Evolutionary conservation across 1,139 yeast species (phyloP), one percentile per base, ranked within the genome.

Genomic region (Nakaseomyces uthaithaninus): DNA sequence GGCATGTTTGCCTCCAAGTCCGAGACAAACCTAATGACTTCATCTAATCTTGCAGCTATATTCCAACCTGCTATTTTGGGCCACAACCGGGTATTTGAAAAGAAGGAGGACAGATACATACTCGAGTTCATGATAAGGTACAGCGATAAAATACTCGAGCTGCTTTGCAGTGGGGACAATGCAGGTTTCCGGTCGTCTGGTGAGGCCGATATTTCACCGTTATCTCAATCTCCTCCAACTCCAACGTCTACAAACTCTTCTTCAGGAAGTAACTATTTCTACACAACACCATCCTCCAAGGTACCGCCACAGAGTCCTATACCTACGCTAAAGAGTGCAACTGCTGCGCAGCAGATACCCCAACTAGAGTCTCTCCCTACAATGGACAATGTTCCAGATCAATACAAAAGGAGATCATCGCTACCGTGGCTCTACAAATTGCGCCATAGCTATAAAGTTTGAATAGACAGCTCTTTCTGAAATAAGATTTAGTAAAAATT

Each of bases 11-110:
- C 85, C 40, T 75, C 80, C 43, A 77, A 81, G 52, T 69, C 87
- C 7, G 75, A 71, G 31, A 75, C 74, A 42, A 89, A 87, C 57
- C 67, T 84, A 50, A 89, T 89, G 97, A 80, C 95, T 2, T 82
- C 94, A 1, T 74, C 87, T 50, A 89, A 91, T 57, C 67, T 89
- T 47, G 94, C 96, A 1, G 94, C 96, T 2, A 83, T 89, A 44
- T 91, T 91, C 65, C 97, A 89, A 62, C 97, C 97, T 2, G 81
- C 94, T 3, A 22, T 48, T 3, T 24, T 48, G 20, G 19, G 34
- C 24, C 37, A 31, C 25, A 9, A 11, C 6, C 35, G 35, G n/a
- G 35, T 34, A 4, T 16, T 12, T 3, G 18, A 19, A 17, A 27
- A 18, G 33, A 31, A 31, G n/a, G 35, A 19, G 25, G 35, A 31